phyloP scores from a whole-genome alignment of 2,329 filamentous ascomycete genomes.

The Scedosporium minutisporum region DNA sequence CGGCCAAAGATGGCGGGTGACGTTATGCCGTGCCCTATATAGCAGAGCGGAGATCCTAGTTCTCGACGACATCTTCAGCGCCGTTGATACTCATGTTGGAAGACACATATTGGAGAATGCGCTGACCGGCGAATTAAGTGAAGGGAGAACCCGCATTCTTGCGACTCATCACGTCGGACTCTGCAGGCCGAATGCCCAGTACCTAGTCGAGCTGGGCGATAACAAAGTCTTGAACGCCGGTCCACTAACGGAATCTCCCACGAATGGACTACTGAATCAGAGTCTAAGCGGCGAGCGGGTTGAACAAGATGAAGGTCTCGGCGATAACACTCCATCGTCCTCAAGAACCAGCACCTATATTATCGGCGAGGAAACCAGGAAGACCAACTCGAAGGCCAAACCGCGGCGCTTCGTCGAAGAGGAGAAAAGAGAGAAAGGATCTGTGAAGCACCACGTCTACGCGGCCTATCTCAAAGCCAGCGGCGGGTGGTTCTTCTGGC shows the following conservation, averaged over 20 bases:
- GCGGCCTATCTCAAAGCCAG: slow-evolving; percentile 28
- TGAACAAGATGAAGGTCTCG: too few species aligned
- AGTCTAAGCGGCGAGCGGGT: too few species aligned
- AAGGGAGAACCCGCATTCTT: neutral
- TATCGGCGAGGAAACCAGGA: too few species aligned
- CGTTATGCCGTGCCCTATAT: slow-evolving; percentile 15
- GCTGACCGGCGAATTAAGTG: neutral
- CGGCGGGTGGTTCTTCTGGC: too few species aligned
- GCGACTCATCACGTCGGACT: neutral
- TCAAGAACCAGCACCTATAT: too few species aligned
- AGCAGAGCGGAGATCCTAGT: slow-evolving; percentile 23
- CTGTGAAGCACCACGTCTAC: slow-evolving; percentile 54
- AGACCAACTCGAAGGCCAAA: too few species aligned
- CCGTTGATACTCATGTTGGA: slow-evolving; percentile 62
- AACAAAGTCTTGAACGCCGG: slow-evolving; percentile 17
- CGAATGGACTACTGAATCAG: too few species aligned
- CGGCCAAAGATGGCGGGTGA: slow-evolving; percentile 12
- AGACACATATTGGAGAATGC: neutral
- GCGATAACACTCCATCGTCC: too few species aligned
- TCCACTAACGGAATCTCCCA: too few species aligned
- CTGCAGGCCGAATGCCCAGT: neutral
- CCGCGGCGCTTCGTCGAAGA: too few species aligned
- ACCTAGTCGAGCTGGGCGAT: slow-evolving; percentile 21
- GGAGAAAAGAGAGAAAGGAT: too few species aligned
- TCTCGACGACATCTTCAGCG: slow-evolving; percentile 76